These are phyloP conservation scores for Sapria himalayana DNA, from an alignment of 345 rosid genomes.

Conservation along the genomic window DNA sequence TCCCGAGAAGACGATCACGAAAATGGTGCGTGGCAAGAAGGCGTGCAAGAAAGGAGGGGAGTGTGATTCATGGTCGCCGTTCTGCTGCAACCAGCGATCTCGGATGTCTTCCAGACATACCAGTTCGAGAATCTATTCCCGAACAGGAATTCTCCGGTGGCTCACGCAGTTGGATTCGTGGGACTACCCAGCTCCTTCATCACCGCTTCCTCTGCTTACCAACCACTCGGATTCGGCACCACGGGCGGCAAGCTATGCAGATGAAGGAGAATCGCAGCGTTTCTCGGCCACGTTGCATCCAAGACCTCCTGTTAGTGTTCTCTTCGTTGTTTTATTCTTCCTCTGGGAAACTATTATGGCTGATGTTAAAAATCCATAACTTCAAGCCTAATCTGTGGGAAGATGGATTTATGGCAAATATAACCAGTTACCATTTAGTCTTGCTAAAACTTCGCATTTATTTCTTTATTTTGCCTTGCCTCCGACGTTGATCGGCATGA, in stretches of 20 bases:
- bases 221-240: conserved; percentile 59
- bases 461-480: too few relatives aligned
- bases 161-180: conserved; percentile 64
- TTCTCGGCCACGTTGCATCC: conserved; percentile 76
- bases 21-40: conserved; percentile 45
- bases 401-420: too few relatives aligned
- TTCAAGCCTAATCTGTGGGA: too few relatives aligned
- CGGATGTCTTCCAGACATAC: conserved; percentile 46
- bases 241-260: conserved; percentile 32
- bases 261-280: conserved; percentile 50
- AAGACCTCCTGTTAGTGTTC: conserved; percentile 42
- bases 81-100: conserved; percentile 57
- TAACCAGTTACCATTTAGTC: too few relatives aligned
- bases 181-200: conserved; percentile 62
- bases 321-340: neutral
- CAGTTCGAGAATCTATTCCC: conserved; percentile 56
- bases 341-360: too few relatives aligned
- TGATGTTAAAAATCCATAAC: too few relatives aligned
- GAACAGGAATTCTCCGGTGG: conserved; percentile 52
- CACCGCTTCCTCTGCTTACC: conserved; percentile 39
- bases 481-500: too few relatives aligned
- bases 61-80: conserved; percentile 39
- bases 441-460: too few relatives aligned
- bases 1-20: conserved; percentile 30
- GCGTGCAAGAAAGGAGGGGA: conserved; percentile 62